phyloP scores from a whole-genome alignment of 805 yeast species.

The Candida dendrica region DNA sequence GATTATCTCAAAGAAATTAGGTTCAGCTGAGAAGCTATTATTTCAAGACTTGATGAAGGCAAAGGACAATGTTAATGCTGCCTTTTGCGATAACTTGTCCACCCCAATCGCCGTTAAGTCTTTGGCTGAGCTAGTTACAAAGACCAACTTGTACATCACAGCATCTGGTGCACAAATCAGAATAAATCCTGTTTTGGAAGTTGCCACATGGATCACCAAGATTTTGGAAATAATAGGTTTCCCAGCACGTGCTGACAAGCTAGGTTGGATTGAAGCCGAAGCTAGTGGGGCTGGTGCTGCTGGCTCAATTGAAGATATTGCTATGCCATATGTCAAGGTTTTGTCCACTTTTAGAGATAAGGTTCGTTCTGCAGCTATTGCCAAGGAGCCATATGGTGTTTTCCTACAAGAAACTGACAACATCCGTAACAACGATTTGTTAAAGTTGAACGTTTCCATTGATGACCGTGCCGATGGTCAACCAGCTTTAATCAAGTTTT shows the following conservation, averaged over 20 bases:
- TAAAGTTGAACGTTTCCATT: constrained; percentile 71
- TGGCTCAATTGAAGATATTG: constrained; percentile 50
- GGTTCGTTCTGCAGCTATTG: constrained; percentile 69
- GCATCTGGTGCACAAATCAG: constrained; percentile 42
- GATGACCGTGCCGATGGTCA: constrained; percentile 81
- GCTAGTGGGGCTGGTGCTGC: constrained; percentile 16
- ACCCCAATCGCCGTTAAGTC: constrained; percentile 68
- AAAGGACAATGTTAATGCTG: constrained; percentile 56
- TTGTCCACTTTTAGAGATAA: constrained; percentile 76
- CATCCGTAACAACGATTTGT: constrained; percentile 63
- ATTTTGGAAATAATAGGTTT: constrained; percentile 74
- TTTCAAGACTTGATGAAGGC: constrained; percentile 40
- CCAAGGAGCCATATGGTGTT: constrained; percentile 39
- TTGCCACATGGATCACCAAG: constrained; percentile 63
- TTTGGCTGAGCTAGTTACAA: constrained; percentile 61
- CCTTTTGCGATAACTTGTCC: constrained; percentile 84
- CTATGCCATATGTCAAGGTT: constrained; percentile 73
- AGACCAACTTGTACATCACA: constrained; percentile 65
- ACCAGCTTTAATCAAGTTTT: constrained; percentile 78
- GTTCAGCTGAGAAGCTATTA: constrained; percentile 47
- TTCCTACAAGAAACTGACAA: constrained; percentile 68
- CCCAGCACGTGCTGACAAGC: constrained; percentile 52
- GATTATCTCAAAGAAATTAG: constrained; percentile 56
- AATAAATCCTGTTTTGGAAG: constrained; percentile 59
- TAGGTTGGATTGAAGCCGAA: constrained; percentile 70